Base-by-base conservation (phyloP, 1,139 yeast genomes). In the Tardiomyces depauwii region DNA sequence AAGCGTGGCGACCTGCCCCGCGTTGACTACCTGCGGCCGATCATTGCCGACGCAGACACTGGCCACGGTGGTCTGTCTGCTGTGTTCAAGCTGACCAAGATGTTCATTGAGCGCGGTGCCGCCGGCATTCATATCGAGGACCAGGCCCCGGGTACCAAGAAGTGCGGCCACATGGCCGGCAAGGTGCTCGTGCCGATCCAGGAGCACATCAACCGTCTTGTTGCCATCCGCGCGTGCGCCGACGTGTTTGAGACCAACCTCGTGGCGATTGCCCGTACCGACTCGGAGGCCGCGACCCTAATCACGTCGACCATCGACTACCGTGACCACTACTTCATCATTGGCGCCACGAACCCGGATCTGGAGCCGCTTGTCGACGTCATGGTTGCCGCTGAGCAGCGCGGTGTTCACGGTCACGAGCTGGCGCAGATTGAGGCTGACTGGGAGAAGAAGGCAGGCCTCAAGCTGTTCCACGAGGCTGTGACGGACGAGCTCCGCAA, bases 21-120 rank as follows among this genome's bases (percentile, higher is more conserved):
- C 57, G 82, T 73, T 49, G 97, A 89, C 72, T 89, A 85, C 69
- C 71, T 89, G 66, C 78, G 96, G 62, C 98, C 98, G 47, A 86
- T 89, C 60, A 77, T 89, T 60, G 97, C 97, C 47, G 98, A 89
- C 65, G 98, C 93, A 55, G 98, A 89, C 68, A 91, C 97, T 52
- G 98, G 98, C 57, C 97, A 91, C 68, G 98, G 98, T 68, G 97
- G 97, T 65, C 74, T 89, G 59, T 88, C 96, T 51, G 97, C 97
- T 51, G 87, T 88, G 57, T 84, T 87, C 72, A 89, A 89, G 72
- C 79, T 89, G 67, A 88, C 96, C 63, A 91, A 91, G 73, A 74
- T 91, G 80, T 91, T 89, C 65, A 87, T 91, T 59, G 97, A 91
- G 73, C 82, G 95, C 62, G 97, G 97, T 68, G 98, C 97, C 47